Conservation (phyloP, 2,329 filamentous ascomycete genomes). For the Alternaria longipes region DNA sequence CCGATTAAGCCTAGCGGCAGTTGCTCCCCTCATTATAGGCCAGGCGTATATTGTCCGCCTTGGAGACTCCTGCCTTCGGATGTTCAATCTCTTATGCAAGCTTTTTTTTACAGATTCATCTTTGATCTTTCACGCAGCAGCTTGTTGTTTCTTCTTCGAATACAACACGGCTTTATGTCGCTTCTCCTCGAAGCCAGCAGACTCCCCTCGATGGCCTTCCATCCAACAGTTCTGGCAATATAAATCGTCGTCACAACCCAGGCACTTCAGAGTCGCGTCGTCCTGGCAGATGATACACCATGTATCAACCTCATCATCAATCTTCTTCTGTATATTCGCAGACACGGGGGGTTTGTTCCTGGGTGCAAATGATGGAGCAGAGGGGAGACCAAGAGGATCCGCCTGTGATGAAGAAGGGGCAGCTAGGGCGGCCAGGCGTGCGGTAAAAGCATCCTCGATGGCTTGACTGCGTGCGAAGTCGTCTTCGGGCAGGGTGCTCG, state of each 20-base stretch:
- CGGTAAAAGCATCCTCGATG: conserved; percentile 57
- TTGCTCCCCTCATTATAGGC: background rate
- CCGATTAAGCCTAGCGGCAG: background rate
- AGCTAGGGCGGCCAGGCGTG: conserved; percentile 56
- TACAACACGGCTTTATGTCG: conserved; percentile 74
- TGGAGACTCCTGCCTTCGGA: background rate
- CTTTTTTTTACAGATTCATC: background rate
- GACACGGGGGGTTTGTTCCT: conserved; percentile 47
- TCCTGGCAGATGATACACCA: conserved; percentile 88
- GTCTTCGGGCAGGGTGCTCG: conserved; percentile 44
- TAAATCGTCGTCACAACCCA: conserved; percentile 74
- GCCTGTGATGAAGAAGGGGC: conserved; percentile 48
- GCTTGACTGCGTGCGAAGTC: conserved; percentile 40
- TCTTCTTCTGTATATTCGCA: conserved; percentile 54
- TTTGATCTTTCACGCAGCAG: conserved; percentile 16
- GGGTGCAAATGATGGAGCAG: conserved; percentile 57
- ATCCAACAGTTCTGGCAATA: conserved; percentile 84
- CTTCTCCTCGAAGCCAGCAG: conserved; percentile 74
- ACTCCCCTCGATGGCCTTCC: conserved; percentile 77
- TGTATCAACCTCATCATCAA: conserved; percentile 75
- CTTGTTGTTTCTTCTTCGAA: conserved; percentile 32
- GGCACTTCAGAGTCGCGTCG: conserved; percentile 76
- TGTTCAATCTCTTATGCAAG: background rate
- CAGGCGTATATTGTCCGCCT: background rate
- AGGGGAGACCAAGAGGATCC: conserved; percentile 53